A percentile compares a stretch with the other conserved stretches of the same genome.
Conservation (phyloP, 345 rosid species). For the Salix dunnii region DNA sequence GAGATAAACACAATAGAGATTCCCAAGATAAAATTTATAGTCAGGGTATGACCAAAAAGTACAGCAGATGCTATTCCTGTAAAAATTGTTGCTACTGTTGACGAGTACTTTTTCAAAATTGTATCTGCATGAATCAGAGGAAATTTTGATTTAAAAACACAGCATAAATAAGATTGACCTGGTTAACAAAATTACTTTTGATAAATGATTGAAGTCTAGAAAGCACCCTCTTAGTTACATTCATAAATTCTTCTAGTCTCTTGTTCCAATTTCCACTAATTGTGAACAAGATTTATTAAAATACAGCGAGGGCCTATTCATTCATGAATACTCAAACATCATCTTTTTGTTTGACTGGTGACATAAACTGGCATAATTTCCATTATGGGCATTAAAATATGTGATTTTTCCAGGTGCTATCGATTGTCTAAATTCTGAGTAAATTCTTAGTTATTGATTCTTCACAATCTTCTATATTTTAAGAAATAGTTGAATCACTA, state of each 20-base stretch:
- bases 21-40: constrained; percentile 85
- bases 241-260: neutral
- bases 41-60: constrained; percentile 84
- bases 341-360: neutral
- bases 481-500: neutral
- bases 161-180: neutral
- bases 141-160: neutral
- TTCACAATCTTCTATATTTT: neutral
- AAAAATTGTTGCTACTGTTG: constrained; percentile 96
- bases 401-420: neutral
- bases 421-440: neutral
- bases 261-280: neutral
- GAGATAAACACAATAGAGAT: constrained; percentile 93
- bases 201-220: constrained; percentile 8
- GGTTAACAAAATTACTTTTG: neutral
- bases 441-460: neutral
- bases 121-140: constrained; percentile 58
- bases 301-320: neutral
- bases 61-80: constrained; percentile 93
- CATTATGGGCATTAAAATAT: neutral
- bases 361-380: neutral
- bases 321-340: neutral
- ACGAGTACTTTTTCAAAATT: constrained; percentile 96
- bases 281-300: neutral
- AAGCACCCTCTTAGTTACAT: neutral